Evolutionary conservation across 2,329 filamentous ascomycete species (phyloP).

Genomic region (Apiospora pterosperma): DNA sequence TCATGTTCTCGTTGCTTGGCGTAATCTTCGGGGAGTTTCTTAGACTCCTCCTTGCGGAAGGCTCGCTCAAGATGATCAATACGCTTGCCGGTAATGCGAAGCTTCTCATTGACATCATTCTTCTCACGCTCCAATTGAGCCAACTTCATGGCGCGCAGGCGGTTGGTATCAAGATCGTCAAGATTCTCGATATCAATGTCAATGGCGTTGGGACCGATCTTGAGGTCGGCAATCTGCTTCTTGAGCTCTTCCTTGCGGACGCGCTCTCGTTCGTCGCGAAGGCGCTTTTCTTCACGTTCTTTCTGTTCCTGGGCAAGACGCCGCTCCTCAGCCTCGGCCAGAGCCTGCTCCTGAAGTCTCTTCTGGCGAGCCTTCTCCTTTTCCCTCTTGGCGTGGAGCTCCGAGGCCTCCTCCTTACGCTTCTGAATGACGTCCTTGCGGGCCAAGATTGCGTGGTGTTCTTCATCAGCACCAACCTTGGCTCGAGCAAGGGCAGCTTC

Average conservation of each 20-base stretch:
- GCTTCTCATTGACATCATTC: slow-evolving; percentile 88
- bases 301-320: slow-evolving; percentile 89
- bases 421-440: slow-evolving; percentile 91
- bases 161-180: slow-evolving; percentile 82
- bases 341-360: slow-evolving; percentile 78
- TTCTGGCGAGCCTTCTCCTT: slow-evolving; percentile 90
- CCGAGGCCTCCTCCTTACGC: slow-evolving; percentile 93
- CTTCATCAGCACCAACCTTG: slow-evolving; percentile 83
- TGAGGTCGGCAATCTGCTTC: slow-evolving; percentile 87
- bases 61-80: slow-evolving; percentile 97
- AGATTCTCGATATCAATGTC: slow-evolving; percentile 78
- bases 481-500: slow-evolving; percentile 77
- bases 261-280: slow-evolving; percentile 83
- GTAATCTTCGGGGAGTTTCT: slow-evolving; percentile 86
- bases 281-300: slow-evolving; percentile 81
- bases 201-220: slow-evolving; percentile 75
- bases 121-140: slow-evolving; percentile 97
- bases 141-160: slow-evolving; percentile 90
- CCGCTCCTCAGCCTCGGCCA: slow-evolving; percentile 85
- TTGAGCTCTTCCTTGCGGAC: slow-evolving; percentile 92
- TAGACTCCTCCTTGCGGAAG: slow-evolving; percentile 90
- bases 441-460: slow-evolving; percentile 80
- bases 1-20: slow-evolving; percentile 78
- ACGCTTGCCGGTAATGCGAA: slow-evolving; percentile 89
- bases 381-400: slow-evolving; percentile 82